Evolutionary conservation across 176 grass and related monocot genomes (phyloP), one percentile per base, ranked within the genome.

Genomic region (Alopecurus myosuroides): DNA sequence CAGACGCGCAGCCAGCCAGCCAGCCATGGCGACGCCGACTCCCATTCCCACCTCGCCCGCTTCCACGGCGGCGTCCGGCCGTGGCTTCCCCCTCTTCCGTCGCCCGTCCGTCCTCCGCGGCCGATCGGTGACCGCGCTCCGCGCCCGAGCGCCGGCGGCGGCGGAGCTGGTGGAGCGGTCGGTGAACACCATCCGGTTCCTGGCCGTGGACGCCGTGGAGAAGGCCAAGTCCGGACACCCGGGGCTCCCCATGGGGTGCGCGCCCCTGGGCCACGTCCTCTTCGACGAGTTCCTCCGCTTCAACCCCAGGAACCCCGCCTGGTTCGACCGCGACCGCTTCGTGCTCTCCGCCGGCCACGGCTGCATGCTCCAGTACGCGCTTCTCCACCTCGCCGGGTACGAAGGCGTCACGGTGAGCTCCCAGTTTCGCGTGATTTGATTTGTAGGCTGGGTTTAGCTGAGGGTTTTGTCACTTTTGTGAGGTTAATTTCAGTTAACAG

Each of bases 241-340:
- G 7, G 95, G 93, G 1, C 86, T 98, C 20, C 95, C 95, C 48
- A 98, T 98, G 95, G 92, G 89, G 0, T 98, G 95, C 33, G 95
- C 93, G 23, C 95, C 95, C 3, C 83, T 95, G 66, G 89, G 95
- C 3, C 95, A 98, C 79, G 83, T 98, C 70, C 86, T 98, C n/a
- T 98, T 88, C 71, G 95, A 95, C 50, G 92, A 98, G 92, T 81
- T 88, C 58, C 90, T 98, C 87, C 82, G 89, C 20, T 98, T 91
- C 82, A 98, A 95, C 76, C 95, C 95, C 3, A 85, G 74, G 87
- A 98, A 98, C 76, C 95, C 93, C 1, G 92, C 67, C 77, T 98
- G 87, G 82, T 98, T 98, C 82, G 83, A 98, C 89, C 92, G 91
- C 15, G 92, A 98, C 80, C 95, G 92, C 61, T 98, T 98, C 82